Evolutionary conservation across 371 early-diverging fungal genomes (phyloP).

Genomic region (Mucor piriformis): DNA sequence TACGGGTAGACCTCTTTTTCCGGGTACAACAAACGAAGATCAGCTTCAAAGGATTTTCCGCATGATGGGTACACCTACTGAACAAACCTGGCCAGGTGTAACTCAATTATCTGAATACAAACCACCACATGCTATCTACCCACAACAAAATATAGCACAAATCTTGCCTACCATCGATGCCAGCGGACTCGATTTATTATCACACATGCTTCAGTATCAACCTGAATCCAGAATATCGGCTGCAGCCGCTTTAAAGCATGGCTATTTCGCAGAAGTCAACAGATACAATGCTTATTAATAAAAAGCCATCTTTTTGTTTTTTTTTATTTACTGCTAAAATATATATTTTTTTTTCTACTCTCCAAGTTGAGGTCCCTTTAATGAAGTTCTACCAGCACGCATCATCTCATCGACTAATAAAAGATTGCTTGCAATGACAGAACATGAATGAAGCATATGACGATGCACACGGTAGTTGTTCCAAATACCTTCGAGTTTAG

Average conservation of each 20-base stretch:
- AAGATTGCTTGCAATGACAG: conserved; percentile 97
- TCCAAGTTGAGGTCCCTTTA: conserved; percentile 61
- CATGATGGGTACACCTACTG: conserved; percentile 86
- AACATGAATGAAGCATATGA: conserved; percentile 93
- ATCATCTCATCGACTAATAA: conserved; percentile 99
- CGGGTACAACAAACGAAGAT: conserved; percentile 91
- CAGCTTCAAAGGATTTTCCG: conserved; percentile 88
- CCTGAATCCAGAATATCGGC: conserved; percentile 88
- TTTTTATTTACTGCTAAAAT: conserved; percentile 8
- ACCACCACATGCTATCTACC: conserved; percentile 70
- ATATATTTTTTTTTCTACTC: conserved; percentile 23
- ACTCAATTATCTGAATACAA: conserved; percentile 89
- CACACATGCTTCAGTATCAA: conserved; percentile 79
- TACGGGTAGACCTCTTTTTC: conserved; percentile 92
- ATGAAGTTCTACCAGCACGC: conserved; percentile 85
- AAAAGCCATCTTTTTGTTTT: conserved; percentile 9
- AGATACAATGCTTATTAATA: conserved; percentile 4
- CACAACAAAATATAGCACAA: conserved; percentile 64
- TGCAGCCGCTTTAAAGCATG: conserved; percentile 77
- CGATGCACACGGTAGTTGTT: conserved; percentile 98
- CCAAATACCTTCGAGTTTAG: conserved; percentile 93
- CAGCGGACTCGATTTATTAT: conserved; percentile 74
- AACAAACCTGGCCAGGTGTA: conserved; percentile 87
- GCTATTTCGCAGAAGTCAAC: conserved; percentile 72
- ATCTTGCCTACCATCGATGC: conserved; percentile 79